Evolutionary conservation across 768 basidiomycete species (phyloP), one percentile per base, ranked within the genome.

Genomic region (Sarcodon aspratus): DNA sequence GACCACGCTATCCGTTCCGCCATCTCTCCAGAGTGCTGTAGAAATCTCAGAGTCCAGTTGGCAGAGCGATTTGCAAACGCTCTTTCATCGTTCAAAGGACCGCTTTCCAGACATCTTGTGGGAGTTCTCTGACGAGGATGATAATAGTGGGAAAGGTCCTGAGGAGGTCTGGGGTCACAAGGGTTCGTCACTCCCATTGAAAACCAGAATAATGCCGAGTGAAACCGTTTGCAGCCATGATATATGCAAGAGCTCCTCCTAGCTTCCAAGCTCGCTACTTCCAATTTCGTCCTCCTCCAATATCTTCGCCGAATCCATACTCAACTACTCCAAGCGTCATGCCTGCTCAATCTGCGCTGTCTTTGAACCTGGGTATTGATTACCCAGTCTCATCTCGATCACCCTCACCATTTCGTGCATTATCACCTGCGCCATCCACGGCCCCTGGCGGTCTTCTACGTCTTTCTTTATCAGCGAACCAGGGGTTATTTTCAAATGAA

Each of bases 21-120:
- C 80, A 2, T 70, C 72, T 6, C 69, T 83, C 18, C 73, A 77
- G 49, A 80, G 88, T 59, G 81, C 85, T 7, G 78, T 79, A 27
- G 69, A 71, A 52, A 69, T 73, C 50, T 89, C 88, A 1, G 89
- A 85, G 0, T 58, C 67, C 5, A 65, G 69, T 13, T 97, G 94
- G 94, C 84, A 89, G 57, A 61, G 63, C n/a, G 83, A 97, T 67
- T 75, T 97, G 4, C 74, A 79, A 50, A 59, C 71, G 6, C 75
- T 97, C 36, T 94, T 91, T 64, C 73, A 75, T 54, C 72, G 81
- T 47, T 85, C 92, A n/a, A 86, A 86, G 64, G 88, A 94, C 52
- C 75, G 90, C 49, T 98, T 93, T 59, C 85, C 88, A n/a, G 95
- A 98, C 67, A 92, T 98, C 46, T 80, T 90, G n/a, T 98, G 95